These are phyloP conservation scores for Rhamnella rubrinervis DNA, from an alignment of 331 rosid species.

Conservation along the genomic window DNA sequence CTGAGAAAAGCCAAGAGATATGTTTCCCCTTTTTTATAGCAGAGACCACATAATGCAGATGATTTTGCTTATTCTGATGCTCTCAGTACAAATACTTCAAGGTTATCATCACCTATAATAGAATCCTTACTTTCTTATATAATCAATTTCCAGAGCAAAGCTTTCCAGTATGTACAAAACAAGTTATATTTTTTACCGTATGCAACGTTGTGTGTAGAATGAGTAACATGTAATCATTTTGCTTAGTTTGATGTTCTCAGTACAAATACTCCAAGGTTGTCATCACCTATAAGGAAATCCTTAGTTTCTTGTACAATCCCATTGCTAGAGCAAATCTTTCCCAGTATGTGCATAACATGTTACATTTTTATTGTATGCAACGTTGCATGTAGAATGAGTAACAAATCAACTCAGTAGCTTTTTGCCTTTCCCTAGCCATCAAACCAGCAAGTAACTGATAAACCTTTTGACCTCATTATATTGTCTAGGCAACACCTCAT, in stretches of 20 bases:
- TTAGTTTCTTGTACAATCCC: too few species aligned
- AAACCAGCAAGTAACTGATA: not conserved
- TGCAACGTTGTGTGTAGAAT: conserved; percentile 19
- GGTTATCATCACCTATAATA: too few species aligned
- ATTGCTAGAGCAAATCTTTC: conserved; percentile 25
- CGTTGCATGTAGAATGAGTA: conserved; percentile 18
- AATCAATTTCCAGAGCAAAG: conserved; percentile 16
- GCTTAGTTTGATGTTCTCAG: too few species aligned
- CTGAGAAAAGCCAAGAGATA: too few species aligned
- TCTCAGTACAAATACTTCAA: too few species aligned
- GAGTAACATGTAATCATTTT: conserved; percentile 6
- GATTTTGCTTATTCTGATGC: too few species aligned
- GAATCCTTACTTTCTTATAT: too few species aligned
- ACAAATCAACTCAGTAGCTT: conserved; percentile 23
- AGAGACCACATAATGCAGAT: too few species aligned
- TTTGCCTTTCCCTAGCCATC: conserved; percentile 16
- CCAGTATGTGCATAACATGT: conserved; percentile 12
- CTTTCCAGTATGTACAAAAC: conserved; percentile 14
- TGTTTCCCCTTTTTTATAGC: too few species aligned
- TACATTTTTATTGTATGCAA: conserved; percentile 21
- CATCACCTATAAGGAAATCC: too few species aligned
- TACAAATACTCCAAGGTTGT: too few species aligned
- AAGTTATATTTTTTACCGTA: conserved; percentile 15
- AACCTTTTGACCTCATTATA: conserved; percentile 16
- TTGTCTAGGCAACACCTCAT: conserved; percentile 3